phyloP scores from a whole-genome alignment of 108 stramenopile genomes.

The Skeletonema tropicum region DNA sequence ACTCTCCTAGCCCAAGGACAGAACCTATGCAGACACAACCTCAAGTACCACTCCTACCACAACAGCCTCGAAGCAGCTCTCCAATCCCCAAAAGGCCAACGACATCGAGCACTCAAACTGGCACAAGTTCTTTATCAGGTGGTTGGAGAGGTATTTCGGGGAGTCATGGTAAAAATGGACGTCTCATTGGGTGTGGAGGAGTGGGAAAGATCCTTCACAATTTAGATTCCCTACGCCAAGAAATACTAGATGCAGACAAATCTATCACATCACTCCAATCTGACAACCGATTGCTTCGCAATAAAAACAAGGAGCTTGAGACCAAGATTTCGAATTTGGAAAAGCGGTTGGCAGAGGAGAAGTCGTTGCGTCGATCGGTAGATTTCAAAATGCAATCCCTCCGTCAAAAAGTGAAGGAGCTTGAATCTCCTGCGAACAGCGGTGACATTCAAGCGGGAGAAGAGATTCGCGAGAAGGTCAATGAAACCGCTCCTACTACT shows the following conservation, averaged over 20 bases:
- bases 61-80: not conserved
- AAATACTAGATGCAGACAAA: conserved; percentile 76
- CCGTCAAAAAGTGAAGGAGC: conserved; percentile 15
- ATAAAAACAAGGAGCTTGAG: conserved; percentile 85
- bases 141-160: not conserved
- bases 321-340: conserved; percentile 70
- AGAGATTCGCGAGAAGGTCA: not conserved
- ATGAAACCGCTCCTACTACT: not conserved
- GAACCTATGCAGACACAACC: not conserved
- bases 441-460: not conserved
- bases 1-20: not conserved
- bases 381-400: conserved; percentile 52
- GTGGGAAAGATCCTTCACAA: conserved; percentile 82
- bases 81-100: not conserved
- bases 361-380: conserved; percentile 48
- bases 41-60: not conserved
- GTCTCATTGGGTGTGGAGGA: conserved; percentile 48
- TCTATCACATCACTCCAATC: conserved; percentile 63
- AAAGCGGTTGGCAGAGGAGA: conserved; percentile 66
- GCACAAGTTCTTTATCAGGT: not conserved
- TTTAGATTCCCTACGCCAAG: conserved; percentile 75
- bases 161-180: conserved; percentile 10
- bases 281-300: conserved; percentile 63
- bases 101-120: not conserved
- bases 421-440: not conserved